phyloP scores from a whole-genome alignment of 2,329 filamentous ascomycete species.

The Ramularia collo-cygni region DNA sequence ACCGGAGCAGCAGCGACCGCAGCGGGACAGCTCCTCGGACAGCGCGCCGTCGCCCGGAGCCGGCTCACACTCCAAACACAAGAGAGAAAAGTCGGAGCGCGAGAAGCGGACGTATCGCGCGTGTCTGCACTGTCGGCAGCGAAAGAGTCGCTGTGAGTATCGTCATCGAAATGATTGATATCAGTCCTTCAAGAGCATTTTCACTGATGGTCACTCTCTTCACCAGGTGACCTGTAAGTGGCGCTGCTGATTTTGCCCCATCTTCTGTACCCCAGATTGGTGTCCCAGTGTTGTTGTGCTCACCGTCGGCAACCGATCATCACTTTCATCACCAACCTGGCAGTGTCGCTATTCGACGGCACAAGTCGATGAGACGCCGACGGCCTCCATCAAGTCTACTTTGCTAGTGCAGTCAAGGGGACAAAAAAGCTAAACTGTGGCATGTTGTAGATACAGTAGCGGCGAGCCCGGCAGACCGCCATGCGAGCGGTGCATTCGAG shows the following conservation, averaged over 20 bases:
- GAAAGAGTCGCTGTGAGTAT: slow-evolving; percentile 30
- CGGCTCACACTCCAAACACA: slow-evolving; percentile 3
- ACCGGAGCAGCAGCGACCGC: too few relatives aligned
- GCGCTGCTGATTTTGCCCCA: not conserved
- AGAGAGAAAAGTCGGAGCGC: slow-evolving; percentile 18
- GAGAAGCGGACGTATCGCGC: slow-evolving; percentile 30
- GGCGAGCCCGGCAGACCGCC: slow-evolving; percentile 26
- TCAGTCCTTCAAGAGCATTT: slow-evolving; percentile 12
- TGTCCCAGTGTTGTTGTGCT: not conserved
- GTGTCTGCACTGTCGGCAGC: slow-evolving; percentile 28
- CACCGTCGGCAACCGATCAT: slow-evolving; percentile 5
- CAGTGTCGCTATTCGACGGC: slow-evolving; percentile 3
- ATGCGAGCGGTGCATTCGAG: slow-evolving; percentile 29
- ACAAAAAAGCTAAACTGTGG: not conserved
- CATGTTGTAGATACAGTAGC: slow-evolving; percentile 23
- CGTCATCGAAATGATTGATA: too few relatives aligned
- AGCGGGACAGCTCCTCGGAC: not conserved
- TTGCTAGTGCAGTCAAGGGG: not conserved
- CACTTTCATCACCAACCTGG: not conserved
- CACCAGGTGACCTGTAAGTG: not conserved
- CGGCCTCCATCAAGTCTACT: not conserved
- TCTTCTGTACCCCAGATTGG: not conserved
- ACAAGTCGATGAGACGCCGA: not conserved
- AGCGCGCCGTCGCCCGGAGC: slow-evolving; percentile 3
- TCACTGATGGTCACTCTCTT: not conserved